Evolutionary conservation across 805 yeast species (phyloP), one percentile per base, ranked within the genome.

Genomic region (Diddensiella transvaalensis): DNA sequence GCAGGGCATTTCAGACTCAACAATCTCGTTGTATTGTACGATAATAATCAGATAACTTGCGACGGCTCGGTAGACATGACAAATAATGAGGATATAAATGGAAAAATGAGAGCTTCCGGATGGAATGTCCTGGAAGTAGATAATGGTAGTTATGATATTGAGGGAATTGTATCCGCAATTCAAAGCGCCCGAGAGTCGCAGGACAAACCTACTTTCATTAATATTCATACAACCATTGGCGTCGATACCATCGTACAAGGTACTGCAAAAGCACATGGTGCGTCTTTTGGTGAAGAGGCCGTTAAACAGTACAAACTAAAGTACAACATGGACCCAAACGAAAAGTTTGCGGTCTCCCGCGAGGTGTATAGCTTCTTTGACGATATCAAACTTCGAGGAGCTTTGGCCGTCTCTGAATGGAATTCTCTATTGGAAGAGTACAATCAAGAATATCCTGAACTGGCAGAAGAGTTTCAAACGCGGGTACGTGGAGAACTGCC

Each of bases 231-330:
- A 6, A 58, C 48, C 19, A 68, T 68, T 44, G 72, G 71, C 30
- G 51, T 57, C 47, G 69, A 60, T 23, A 60, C 71, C 13, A 51
- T 41, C 13, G 57, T 64, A 4, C 61, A 57, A 42, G 66, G 67
- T n/a, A 49, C 57, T n/a, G 67, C 66, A 19, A 58, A 48, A 19
- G 69, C 68, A 10, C 70, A 68, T 48, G 68, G 70, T 39, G 64
- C 65, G 30, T 65, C 72, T 22, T 62, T 67, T 42, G 68, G 69
- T 35, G 58, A 58, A 22, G 62, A 40, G 13, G 66, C 63, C 35
- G 39, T 55, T 24, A 54, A 56, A 39, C 50, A 40, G 44, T 40
- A 35, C 39, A 44, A 24, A 22, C 82, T 80, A 63, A 96, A 96
- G 50, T 88, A 89, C 36, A 29, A 29, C 60, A 19, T 48, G 55